Conservation (phyloP, 495 filamentous ascomycete genomes). For the Hyphodiscus hymeniophilus region DNA sequence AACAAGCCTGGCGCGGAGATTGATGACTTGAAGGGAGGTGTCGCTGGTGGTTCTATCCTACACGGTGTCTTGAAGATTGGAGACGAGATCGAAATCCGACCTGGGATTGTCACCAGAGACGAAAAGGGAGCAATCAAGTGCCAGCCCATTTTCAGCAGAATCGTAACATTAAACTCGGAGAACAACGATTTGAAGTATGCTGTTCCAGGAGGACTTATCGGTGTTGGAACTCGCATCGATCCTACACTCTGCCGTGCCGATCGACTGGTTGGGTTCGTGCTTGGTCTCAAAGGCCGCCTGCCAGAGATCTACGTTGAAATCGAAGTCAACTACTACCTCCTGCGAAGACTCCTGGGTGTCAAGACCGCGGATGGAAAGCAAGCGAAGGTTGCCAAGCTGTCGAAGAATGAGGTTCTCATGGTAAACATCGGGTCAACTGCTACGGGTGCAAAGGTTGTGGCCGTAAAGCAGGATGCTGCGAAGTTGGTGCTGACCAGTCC, state of each 20-base stretch:
- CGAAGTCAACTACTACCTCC: conserved; percentile 97
- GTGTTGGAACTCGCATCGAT: conserved; percentile 95
- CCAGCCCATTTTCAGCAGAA: conserved; percentile 90
- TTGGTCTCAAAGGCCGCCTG: conserved; percentile 83
- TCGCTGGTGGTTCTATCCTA: conserved; percentile 93
- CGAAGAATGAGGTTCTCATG: conserved; percentile 98
- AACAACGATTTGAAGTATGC: conserved; percentile 97
- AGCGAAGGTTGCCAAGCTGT: conserved; percentile 93
- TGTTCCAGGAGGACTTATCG: conserved; percentile 91
- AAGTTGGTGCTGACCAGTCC: conserved; percentile 80
- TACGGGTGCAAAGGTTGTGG: conserved; percentile 88
- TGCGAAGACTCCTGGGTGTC: conserved; percentile 89
- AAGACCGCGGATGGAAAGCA: conserved; percentile 98
- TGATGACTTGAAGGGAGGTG: conserved; percentile 96
- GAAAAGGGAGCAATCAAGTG: conserved; percentile 91
- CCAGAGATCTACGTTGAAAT: conserved; percentile 95
- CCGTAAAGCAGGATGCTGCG: conserved; percentile 94
- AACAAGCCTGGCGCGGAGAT: conserved; percentile 99
- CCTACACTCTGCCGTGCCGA: conserved; percentile 96
- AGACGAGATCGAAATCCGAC: conserved; percentile 96
- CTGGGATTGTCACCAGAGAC: conserved; percentile 89
- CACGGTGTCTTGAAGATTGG: conserved; percentile 92
- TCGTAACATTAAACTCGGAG: conserved; percentile 92
- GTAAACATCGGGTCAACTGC: conserved; percentile 98
- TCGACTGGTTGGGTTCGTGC: conserved; percentile 96